phyloP scores from a whole-genome alignment of 768 basidiomycete species.

The Bullera alba region DNA sequence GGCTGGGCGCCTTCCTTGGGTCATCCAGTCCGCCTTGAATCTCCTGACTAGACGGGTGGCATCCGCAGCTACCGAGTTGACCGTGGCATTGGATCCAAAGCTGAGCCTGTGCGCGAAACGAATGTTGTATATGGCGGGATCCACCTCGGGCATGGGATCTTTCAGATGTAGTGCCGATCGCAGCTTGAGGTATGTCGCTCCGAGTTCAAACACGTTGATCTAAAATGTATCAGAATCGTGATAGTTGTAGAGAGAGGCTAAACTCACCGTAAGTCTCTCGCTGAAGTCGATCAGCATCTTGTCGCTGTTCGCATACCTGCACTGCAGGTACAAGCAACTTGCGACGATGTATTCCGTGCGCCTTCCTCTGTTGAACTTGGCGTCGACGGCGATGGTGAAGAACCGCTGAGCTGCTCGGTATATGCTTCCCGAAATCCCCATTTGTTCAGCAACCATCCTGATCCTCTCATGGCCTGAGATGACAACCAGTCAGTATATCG shows the following conservation, averaged over 20 bases:
- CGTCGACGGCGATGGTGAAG: slow-evolving; percentile 88
- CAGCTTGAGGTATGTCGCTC: slow-evolving; percentile 90
- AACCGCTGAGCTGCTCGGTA: slow-evolving; percentile 72
- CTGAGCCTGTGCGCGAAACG: slow-evolving; percentile 91
- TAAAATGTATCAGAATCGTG: slow-evolving; percentile 38
- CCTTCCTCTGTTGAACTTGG: slow-evolving; percentile 88
- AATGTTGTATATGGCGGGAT: slow-evolving; percentile 93
- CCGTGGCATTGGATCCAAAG: slow-evolving; percentile 69
- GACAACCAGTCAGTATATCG: not conserved
- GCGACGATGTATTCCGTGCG: slow-evolving; percentile 89
- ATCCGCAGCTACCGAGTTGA: slow-evolving; percentile 77
- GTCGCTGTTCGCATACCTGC: slow-evolving; percentile 82
- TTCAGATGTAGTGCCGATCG: slow-evolving; percentile 60
- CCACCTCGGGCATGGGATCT: slow-evolving; percentile 61
- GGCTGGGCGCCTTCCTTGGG: slow-evolving; percentile 85
- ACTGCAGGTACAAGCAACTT: slow-evolving; percentile 90
- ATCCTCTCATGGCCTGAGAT: slow-evolving; percentile 70
- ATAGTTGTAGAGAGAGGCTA: not conserved
- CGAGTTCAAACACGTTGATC: slow-evolving; percentile 97
- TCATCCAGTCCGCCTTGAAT: slow-evolving; percentile 97
- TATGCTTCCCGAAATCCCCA: slow-evolving; percentile 46
- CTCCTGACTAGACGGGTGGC: slow-evolving; percentile 87
- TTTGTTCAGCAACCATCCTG: slow-evolving; percentile 60
- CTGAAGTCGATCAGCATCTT: slow-evolving; percentile 99
- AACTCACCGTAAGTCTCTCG: slow-evolving; percentile 78